Base-by-base conservation (phyloP, 495 filamentous ascomycete genomes). In the Penicillium waksmanii region DNA sequence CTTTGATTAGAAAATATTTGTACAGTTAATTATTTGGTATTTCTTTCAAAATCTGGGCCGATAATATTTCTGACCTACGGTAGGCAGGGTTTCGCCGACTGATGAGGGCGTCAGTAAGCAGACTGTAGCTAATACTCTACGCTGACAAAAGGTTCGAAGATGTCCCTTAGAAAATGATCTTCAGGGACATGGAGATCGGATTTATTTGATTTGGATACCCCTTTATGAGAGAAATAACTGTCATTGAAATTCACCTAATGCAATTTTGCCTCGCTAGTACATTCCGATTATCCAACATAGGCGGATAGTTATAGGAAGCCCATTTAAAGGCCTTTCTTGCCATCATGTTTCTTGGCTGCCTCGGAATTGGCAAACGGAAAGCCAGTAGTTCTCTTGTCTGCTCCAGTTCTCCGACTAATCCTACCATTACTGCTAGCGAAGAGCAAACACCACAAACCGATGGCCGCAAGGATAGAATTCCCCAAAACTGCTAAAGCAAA, bases 311-410 rank as follows among this genome's bases (percentile, higher is more conserved):
- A 44, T 9, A 8, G 17, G 8, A 9, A 18, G 42, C 17, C 15
- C 17, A 7, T 44, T 44, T 17, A 46, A 63, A 53, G n/a, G 51
- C 47, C 68, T 79, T 83, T 68, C 42, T 76, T 77, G 51, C 68
- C 77, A 21, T 59, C 64, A 67, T 78, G 80, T 73, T 79, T 84
- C 75, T 87, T 89, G 49, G 79, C 82, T 50, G 84, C 84, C 58
- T 81, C 78, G 1, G 61, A 57, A 55, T 82, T 83, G 33, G 63
- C 64, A 64, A 83, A 96, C n/a, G 92, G 92, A 66, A 87, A 96
- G 25, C 89, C 88, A 57, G 87, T 85, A 13, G 85, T 91, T 66
- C 89, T 80, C 77, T 91, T 90, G 69, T 95, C 92, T 5, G 85
- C 89, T 0, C 90, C 90, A 0, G 89, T 94, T 71, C 82, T 84